These are phyloP conservation scores for Pseudozyma tsukubaensis DNA, from an alignment of 1,284 basidiomycete genomes.

Conservation along the genomic window DNA sequence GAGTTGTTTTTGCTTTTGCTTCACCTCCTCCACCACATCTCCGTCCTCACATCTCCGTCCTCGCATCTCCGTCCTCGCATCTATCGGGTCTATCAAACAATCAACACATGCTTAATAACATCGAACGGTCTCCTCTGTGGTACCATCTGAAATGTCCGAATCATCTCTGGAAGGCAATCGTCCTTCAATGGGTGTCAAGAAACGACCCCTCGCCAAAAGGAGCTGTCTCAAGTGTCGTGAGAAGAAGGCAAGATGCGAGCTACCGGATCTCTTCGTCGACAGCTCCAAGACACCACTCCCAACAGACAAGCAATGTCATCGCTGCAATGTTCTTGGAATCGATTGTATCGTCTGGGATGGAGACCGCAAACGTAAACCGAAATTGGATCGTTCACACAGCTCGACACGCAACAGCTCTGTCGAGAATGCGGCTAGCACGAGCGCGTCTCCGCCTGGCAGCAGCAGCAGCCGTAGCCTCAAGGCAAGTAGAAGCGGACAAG, in stretches of 20 bases:
- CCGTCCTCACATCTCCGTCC: neutral
- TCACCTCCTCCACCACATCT: neutral
- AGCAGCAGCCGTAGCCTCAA: too few relatives aligned
- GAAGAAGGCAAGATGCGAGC: constrained; percentile 51
- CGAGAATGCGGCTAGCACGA: neutral
- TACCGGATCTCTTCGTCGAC: constrained; percentile 46
- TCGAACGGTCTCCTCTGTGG: neutral
- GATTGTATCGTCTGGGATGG: constrained; percentile 55
- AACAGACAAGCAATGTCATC: constrained; percentile 32
- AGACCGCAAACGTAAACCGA: constrained; percentile 46
- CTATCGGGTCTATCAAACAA: neutral
- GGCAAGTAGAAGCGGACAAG: too few relatives aligned
- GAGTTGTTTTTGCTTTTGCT: neutral
- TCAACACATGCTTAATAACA: neutral
- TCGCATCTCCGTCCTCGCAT: neutral
- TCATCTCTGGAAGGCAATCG: neutral
- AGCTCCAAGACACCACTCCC: constrained; percentile 35
- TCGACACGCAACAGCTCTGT: constrained; percentile 7
- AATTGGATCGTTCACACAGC: neutral
- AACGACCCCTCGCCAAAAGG: constrained; percentile 36
- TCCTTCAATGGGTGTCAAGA: constrained; percentile 6
- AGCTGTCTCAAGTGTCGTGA: constrained; percentile 51
- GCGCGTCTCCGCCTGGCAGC: too few relatives aligned
- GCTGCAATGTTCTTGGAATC: constrained; percentile 37
- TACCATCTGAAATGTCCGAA: too few relatives aligned